Percentiles rank a stretch among this genome's conserved stretches.
Conservation (phyloP, 2,329 filamentous ascomycete genomes). For the Ophiostoma sp. region DNA sequence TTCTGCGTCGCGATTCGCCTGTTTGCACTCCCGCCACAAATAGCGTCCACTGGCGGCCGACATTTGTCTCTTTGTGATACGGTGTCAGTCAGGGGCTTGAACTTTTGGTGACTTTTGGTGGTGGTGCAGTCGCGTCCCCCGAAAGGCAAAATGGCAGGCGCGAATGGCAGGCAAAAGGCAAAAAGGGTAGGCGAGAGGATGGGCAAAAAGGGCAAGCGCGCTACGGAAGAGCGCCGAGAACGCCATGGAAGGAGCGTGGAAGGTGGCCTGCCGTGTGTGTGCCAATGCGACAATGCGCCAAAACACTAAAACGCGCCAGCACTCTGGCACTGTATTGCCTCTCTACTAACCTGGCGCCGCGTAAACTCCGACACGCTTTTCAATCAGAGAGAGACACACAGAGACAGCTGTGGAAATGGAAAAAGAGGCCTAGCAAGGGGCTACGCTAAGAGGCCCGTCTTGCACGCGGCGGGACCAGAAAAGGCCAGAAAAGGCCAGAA, state of each 20-base stretch:
- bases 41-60: slow-evolving; percentile 17
- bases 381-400: background rate
- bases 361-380: background rate
- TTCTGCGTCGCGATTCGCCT: slow-evolving; percentile 15
- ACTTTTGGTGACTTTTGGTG: background rate
- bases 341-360: slow-evolving; percentile 5
- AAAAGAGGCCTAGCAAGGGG: slow-evolving; percentile 9
- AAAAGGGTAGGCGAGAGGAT: background rate
- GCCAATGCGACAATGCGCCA: background rate
- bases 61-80: slow-evolving; percentile 3
- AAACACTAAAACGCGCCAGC: background rate
- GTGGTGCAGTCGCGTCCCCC: background rate
- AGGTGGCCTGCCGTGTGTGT: background rate
- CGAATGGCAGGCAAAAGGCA: background rate
- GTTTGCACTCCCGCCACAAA: background rate
- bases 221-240: slow-evolving; percentile 14
- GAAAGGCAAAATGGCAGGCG: background rate
- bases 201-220: slow-evolving; percentile 1
- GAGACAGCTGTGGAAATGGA: background rate
- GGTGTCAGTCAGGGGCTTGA: slow-evolving; percentile 12
- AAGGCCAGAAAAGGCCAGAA: background rate
- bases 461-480: background rate
- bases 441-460: slow-evolving; percentile 5
- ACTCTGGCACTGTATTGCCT: slow-evolving; percentile 11
- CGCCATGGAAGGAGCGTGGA: slow-evolving; percentile 11